Percentiles rank a stretch among this genome's conserved stretches.
phyloP scores from a whole-genome alignment of 345 rosid genomes.

The Clarkia xantiana region DNA sequence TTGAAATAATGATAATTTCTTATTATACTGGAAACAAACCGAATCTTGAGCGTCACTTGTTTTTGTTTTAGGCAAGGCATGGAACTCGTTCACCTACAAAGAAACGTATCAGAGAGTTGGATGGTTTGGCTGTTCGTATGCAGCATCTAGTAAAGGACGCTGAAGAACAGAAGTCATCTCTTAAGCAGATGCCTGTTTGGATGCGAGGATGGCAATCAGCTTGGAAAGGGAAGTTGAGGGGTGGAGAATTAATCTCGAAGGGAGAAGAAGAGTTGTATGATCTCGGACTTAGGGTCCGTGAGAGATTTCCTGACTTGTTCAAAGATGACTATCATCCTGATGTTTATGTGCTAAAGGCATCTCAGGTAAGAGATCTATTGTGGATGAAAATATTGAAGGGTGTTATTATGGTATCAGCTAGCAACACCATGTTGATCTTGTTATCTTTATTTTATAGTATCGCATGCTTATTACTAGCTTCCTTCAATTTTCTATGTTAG shows the following conservation, averaged over 20 bases:
- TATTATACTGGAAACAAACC: not conserved
- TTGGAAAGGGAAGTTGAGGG: constrained; percentile 71
- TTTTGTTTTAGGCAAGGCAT: constrained; percentile 66
- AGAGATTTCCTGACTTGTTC: constrained; percentile 58
- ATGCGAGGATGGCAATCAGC: constrained; percentile 61
- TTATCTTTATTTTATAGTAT: not conserved
- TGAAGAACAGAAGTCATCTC: constrained; percentile 26
- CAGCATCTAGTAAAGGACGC: constrained; percentile 44
- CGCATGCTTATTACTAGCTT: no score
- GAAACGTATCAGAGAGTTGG: constrained; percentile 64
- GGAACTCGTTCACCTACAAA: constrained; percentile 96
- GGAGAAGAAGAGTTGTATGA: constrained; percentile 81
- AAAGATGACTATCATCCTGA: constrained; percentile 78
- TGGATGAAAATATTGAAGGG: not conserved
- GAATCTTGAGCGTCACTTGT: not conserved
- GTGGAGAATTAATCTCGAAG: constrained; percentile 57
- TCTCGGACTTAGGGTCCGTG: constrained; percentile 59
- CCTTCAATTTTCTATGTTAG: no score
- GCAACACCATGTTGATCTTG: not conserved
- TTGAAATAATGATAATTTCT: not conserved
- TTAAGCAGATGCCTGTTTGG: constrained; percentile 56
- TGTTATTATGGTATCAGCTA: not conserved
- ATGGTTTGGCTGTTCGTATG: constrained; percentile 44
- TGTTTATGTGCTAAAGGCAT: constrained; percentile 58
- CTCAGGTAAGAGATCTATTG: constrained; percentile 37